Percentiles rank a stretch among this genome's conserved stretches.
These are phyloP conservation scores for Globisporangium sylvaticum DNA, from an alignment of 352 stramenopile genomes.

Conservation along the genomic window DNA sequence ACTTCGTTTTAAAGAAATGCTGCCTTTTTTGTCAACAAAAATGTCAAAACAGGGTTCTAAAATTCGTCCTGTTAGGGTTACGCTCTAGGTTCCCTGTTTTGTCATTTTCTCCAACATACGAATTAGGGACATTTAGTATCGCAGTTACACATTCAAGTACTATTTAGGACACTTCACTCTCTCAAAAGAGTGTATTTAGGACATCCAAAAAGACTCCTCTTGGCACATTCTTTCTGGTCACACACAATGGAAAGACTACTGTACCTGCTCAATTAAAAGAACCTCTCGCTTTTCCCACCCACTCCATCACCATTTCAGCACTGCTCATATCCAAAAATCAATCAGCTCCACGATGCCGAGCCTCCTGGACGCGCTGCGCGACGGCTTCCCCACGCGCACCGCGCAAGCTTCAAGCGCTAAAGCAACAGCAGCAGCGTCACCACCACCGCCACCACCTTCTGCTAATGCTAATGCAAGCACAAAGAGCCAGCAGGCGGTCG, in stretches of 20 bases:
- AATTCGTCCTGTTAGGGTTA: too few species aligned
- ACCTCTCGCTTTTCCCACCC: neutral
- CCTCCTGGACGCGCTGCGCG: conserved; percentile 30
- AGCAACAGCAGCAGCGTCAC: neutral
- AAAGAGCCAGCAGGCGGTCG: neutral
- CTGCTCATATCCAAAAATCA: neutral
- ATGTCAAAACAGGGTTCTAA: too few species aligned
- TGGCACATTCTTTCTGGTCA: conserved; percentile 1
- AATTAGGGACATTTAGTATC: too few species aligned
- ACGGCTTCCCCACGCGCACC: conserved; percentile 18
- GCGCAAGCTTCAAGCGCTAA: neutral
- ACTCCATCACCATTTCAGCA: neutral
- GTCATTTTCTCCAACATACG: too few species aligned
- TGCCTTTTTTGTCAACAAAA: too few species aligned
- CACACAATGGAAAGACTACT: neutral
- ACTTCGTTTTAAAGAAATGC: too few species aligned
- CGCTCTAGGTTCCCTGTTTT: too few species aligned
- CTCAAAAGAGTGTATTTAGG: neutral
- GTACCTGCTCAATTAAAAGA: neutral
- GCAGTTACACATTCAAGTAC: too few species aligned
- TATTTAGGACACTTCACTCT: too few species aligned
- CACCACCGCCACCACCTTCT: conserved; percentile 6
- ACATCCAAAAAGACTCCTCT: neutral
- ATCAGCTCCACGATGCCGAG: conserved; percentile 2
- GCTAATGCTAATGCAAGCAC: neutral